phyloP scores from a whole-genome alignment of 495 filamentous ascomycete species.

The Aspergillus mulundensis region DNA sequence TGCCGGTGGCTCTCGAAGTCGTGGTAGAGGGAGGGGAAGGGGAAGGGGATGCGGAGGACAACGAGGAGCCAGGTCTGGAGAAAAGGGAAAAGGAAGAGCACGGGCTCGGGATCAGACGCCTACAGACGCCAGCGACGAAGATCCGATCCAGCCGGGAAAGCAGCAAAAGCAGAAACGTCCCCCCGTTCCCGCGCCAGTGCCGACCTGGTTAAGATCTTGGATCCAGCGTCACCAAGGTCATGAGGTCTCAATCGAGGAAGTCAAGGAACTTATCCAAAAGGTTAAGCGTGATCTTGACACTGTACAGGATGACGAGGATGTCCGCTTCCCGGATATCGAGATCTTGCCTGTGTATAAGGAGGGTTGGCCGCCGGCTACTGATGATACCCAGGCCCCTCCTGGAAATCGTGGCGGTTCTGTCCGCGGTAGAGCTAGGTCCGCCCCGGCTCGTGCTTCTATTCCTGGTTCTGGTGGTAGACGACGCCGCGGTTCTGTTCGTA shows the following conservation, averaged over 20 bases:
- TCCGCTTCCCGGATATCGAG: conserved; percentile 61
- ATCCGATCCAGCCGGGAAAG: background rate
- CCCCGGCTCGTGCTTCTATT: background rate
- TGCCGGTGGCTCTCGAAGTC: no score
- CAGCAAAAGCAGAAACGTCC: conserved; percentile 16
- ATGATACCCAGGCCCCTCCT: background rate
- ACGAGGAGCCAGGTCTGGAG: no score
- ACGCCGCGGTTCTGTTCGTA: background rate
- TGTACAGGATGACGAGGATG: background rate
- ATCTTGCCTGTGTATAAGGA: conserved; percentile 54
- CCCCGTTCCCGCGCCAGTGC: conserved; percentile 22
- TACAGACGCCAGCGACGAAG: no score
- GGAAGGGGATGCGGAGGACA: no score
- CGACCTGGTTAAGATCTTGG: conserved; percentile 36
- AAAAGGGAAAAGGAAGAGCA: background rate
- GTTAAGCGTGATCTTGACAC: conserved; percentile 12
- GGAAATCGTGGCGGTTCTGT: background rate
- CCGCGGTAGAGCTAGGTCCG: background rate
- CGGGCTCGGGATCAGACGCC: no score
- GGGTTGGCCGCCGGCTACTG: conserved; percentile 10
- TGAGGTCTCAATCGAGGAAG: conserved; percentile 28
- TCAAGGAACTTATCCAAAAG: conserved; percentile 20
- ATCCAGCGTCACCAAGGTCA: conserved; percentile 24
- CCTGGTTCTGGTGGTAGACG: background rate
- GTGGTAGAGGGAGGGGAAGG: no score